Evolutionary conservation across 2,329 filamentous ascomycete genomes (phyloP).

Genomic region (Fusarium chlamydosporum): DNA sequence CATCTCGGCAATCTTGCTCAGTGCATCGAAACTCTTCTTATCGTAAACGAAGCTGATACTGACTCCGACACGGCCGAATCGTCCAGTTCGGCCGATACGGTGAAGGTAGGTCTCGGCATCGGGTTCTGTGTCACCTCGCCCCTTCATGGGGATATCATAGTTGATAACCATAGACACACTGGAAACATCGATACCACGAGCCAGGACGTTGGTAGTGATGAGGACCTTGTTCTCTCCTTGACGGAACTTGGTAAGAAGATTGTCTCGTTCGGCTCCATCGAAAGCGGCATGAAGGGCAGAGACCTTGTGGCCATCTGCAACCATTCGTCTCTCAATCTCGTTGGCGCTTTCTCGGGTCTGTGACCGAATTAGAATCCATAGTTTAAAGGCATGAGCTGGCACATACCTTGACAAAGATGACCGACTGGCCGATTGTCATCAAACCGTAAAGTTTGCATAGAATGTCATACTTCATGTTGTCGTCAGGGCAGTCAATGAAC

Average conservation of each 20-base stretch:
- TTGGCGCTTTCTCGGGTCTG: constrained; percentile 88
- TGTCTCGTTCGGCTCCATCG: constrained; percentile 86
- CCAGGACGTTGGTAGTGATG: constrained; percentile 96
- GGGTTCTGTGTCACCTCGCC: constrained; percentile 81
- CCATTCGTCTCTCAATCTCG: constrained; percentile 89
- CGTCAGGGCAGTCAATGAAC: constrained; percentile 91
- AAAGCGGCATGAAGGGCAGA: constrained; percentile 90
- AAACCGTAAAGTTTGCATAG: constrained; percentile 94
- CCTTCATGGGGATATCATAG: constrained; percentile 87
- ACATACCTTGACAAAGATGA: constrained; percentile 93
- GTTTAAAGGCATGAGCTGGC: neutral
- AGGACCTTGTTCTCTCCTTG: constrained; percentile 91
- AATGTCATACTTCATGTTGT: constrained; percentile 87
- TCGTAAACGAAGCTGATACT: constrained; percentile 96
- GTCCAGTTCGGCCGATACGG: constrained; percentile 95
- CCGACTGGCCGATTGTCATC: constrained; percentile 96
- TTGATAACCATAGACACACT: constrained; percentile 98
- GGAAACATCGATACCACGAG: constrained; percentile 92
- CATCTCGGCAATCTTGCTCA: constrained; percentile 83
- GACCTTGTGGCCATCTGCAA: constrained; percentile 89
- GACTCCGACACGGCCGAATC: constrained; percentile 96
- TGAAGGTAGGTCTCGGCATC: constrained; percentile 98
- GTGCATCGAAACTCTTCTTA: constrained; percentile 81
- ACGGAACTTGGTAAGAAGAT: constrained; percentile 88
- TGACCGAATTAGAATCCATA: constrained; percentile 32